Percentiles rank a stretch among this genome's conserved stretches.
Conservation (phyloP, 768 basidiomycete genomes). For the Suillus variegatus region DNA sequence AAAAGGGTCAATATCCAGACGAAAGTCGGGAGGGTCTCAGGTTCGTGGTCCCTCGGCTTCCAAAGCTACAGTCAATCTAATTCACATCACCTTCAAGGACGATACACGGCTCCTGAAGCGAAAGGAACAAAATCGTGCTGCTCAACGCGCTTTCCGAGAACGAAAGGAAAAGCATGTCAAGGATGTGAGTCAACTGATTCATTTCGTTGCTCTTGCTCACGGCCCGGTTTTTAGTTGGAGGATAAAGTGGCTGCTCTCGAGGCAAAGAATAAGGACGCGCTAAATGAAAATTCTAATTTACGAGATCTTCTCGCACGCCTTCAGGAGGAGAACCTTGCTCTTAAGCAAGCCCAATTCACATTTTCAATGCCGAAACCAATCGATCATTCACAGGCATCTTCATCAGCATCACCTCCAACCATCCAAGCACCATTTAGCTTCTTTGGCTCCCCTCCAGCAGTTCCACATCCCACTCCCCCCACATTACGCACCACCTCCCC, state of each 20-base stretch:
- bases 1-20: conserved; percentile 30
- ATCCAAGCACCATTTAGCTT: conserved; percentile 28
- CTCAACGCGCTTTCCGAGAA: conserved; percentile 96
- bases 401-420: conserved; percentile 22
- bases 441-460: conserved; percentile 25
- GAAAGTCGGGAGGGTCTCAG: conserved; percentile 43
- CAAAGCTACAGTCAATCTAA: conserved; percentile 3
- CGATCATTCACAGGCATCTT: conserved; percentile 16
- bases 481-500: conserved; percentile 34
- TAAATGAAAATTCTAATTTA: conserved; percentile 85
- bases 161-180: conserved; percentile 97
- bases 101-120: conserved; percentile 79
- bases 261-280: conserved; percentile 71
- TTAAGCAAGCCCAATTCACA: conserved; percentile 84
- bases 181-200: conserved; percentile 62
- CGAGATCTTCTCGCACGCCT: conserved; percentile 82
- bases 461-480: conserved; percentile 27
- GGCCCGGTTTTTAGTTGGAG: conserved; percentile 61
- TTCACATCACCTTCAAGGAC: conserved; percentile 44
- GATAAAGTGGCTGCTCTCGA: conserved; percentile 88
- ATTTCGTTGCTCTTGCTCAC: conserved; percentile 8
- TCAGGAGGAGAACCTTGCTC: conserved; percentile 82
- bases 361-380: conserved; percentile 68
- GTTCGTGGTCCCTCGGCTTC: conserved; percentile 23
- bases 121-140: conserved; percentile 96